A percentile compares a stretch with the other conserved stretches of the same genome.
phyloP scores from a whole-genome alignment of 1,139 yeast species.

The Ogataea hybrid region DNA sequence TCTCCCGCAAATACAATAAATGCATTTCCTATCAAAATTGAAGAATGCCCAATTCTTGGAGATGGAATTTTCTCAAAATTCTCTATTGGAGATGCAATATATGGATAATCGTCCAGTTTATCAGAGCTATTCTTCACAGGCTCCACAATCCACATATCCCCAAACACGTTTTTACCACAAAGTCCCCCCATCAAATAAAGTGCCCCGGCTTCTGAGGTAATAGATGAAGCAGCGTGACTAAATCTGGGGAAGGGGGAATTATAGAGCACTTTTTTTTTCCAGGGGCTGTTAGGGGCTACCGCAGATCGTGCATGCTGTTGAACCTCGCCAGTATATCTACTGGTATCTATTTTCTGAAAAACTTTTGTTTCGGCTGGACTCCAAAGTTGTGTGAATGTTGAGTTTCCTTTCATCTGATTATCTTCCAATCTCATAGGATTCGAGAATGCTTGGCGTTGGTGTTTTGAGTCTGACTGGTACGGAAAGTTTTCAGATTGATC shows the following conservation, averaged over 20 bases:
- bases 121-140: constrained; percentile 39
- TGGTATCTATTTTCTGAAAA: no score
- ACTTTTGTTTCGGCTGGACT: no score
- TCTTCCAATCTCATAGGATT: no score
- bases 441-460: no score
- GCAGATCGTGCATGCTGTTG: no score
- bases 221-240: constrained; percentile 83
- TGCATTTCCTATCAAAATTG: constrained; percentile 92
- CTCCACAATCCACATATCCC: constrained; percentile 84
- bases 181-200: constrained; percentile 93
- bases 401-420: no score
- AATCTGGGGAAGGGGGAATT: constrained; percentile 93
- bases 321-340: no score
- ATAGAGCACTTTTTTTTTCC: constrained; percentile 69
- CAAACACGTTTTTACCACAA: constrained; percentile 88
- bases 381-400: no score
- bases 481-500: no score
- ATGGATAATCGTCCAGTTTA: constrained; percentile 30
- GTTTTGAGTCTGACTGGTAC: no score
- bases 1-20: constrained; percentile 96
- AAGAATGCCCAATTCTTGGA: constrained; percentile 95
- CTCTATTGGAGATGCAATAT: constrained; percentile 64
- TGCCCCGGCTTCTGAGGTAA: constrained; percentile 77
- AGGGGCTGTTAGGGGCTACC: constrained; percentile 36
- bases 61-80: constrained; percentile 76